phyloP scores from a whole-genome alignment of 257 asterid species.

The Scutellaria barbata region DNA sequence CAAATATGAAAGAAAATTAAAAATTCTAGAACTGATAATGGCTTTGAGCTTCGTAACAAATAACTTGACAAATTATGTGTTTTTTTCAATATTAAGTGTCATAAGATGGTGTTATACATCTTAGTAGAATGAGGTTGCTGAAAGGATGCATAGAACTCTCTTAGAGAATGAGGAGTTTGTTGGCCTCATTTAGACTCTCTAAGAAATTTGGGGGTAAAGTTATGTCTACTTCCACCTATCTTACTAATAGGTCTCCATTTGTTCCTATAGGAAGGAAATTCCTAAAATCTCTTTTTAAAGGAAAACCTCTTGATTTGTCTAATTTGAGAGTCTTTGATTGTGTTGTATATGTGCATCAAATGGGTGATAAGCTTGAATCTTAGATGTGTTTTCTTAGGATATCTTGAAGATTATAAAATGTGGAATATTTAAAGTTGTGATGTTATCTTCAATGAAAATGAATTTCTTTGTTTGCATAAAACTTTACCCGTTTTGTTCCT shows the following conservation, averaged over 20 bases:
- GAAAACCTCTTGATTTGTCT: not conserved
- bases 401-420: not conserved
- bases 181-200: too few species aligned
- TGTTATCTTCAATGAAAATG: too few species aligned
- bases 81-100: not conserved
- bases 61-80: not conserved
- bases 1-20: not conserved
- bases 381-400: not conserved
- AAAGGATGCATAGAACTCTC: too few species aligned
- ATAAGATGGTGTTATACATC: not conserved
- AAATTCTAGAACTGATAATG: not conserved
- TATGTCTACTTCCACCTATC: too few species aligned
- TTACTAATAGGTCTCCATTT: not conserved
- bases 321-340: not conserved
- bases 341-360: not conserved
- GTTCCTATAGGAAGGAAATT: not conserved
- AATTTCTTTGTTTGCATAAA: too few species aligned
- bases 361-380: not conserved
- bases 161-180: too few species aligned
- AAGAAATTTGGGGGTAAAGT: too few species aligned
- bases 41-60: not conserved
- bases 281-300: not conserved
- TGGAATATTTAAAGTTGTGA: not conserved
- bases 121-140: not conserved
- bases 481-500: too few species aligned